Conservation (phyloP, 208 protist species). For the Trypanosoma cruzi region DNA sequence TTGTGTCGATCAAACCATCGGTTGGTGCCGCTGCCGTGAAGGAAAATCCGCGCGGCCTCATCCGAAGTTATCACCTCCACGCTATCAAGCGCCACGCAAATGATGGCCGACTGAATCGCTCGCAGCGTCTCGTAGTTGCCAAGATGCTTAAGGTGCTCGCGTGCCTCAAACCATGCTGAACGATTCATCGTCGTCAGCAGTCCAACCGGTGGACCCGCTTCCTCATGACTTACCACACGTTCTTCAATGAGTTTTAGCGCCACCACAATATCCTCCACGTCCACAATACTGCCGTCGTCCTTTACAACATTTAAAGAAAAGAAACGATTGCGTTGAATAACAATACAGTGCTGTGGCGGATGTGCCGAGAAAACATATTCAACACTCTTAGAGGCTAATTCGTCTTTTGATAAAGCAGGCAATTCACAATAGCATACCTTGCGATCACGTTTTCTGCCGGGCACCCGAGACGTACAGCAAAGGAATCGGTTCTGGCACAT, state of each 20-base stretch:
- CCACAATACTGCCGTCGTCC: conserved; percentile 2
- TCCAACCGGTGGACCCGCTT: conserved; percentile 35
- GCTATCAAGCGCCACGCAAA: conserved; percentile 38
- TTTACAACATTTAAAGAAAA: conserved; percentile 26
- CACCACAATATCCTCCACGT: conserved; percentile 26
- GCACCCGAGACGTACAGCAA: conserved; percentile 38
- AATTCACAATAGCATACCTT: conserved; percentile 36
- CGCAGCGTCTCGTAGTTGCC: conserved; percentile 31
- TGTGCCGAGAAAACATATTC: conserved; percentile 28
- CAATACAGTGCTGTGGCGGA: conserved; percentile 33
- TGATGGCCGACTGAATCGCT: conserved; percentile 40
- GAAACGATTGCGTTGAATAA: conserved; percentile 34
- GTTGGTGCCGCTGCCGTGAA: conserved; percentile 44
- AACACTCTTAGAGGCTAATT: conserved; percentile 32
- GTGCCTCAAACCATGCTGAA: conserved; percentile 31
- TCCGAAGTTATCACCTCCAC: conserved; percentile 19
- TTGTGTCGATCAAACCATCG: conserved; percentile 60
- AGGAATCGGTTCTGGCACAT: conserved; percentile 46
- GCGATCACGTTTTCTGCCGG: conserved; percentile 31
- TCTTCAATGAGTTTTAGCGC: conserved; percentile 20
- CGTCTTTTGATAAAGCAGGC: conserved; percentile 27
- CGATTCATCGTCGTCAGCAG: conserved; percentile 40
- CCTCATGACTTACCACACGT: conserved; percentile 1
- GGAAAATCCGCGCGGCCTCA: conserved; percentile 39
- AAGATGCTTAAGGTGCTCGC: conserved; percentile 33